A percentile compares a stretch with the other conserved stretches of the same genome.
These are phyloP conservation scores for Paramecium octaurelia DNA, from an alignment of 73 alveolate species.

Conservation along the genomic window DNA sequence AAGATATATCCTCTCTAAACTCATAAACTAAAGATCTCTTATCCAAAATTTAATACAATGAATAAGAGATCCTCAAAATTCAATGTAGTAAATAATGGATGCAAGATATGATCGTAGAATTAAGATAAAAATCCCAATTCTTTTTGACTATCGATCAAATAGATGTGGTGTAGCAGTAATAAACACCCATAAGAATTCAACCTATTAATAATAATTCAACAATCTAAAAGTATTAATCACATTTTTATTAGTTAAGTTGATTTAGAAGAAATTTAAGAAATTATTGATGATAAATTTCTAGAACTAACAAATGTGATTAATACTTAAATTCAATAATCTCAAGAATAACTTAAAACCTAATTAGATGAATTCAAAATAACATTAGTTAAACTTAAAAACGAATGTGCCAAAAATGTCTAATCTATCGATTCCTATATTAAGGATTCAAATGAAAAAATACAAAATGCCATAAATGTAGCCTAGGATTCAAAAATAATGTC, in stretches of 20 bases:
- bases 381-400: neutral
- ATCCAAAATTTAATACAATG: neutral
- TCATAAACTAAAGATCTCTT: neutral
- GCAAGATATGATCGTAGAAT: neutral
- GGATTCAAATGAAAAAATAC: neutral
- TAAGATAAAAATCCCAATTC: neutral
- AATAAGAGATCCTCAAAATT: neutral
- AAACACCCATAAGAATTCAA: neutral
- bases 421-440: neutral
- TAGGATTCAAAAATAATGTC: neutral
- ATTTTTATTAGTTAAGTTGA: neutral
- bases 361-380: neutral
- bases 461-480: neutral
- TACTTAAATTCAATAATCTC: neutral
- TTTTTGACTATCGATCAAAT: neutral
- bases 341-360: neutral
- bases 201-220: neutral
- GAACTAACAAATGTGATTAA: neutral
- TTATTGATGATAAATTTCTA: neutral
- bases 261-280: neutral
- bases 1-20: neutral
- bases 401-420: neutral
- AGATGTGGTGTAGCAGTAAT: neutral
- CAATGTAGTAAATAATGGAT: neutral
- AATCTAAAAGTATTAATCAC: neutral